These are phyloP conservation scores for Aspergillus glaucus DNA, from an alignment of 2,329 filamentous ascomycete genomes.

Conservation along the genomic window DNA sequence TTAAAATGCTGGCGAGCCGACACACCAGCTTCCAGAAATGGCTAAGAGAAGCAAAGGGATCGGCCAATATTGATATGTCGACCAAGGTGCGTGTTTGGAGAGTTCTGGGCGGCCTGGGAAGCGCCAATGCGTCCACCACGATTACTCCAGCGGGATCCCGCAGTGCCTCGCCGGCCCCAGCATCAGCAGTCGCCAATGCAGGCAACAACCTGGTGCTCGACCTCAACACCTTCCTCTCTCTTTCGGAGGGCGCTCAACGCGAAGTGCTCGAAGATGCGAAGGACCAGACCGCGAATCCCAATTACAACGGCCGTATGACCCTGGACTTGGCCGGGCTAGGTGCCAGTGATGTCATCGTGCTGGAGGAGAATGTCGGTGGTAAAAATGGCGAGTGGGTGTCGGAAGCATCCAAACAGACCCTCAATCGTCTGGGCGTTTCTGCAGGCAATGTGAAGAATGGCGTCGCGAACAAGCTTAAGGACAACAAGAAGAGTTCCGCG, in stretches of 20 bases:
- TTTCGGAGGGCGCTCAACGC: constrained; percentile 58
- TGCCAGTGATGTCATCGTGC: constrained; percentile 69
- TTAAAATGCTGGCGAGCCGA: constrained; percentile 64
- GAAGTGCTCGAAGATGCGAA: constrained; percentile 55
- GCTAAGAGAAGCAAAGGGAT: constrained; percentile 64
- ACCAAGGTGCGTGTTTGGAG: constrained; percentile 75
- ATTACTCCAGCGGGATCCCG: constrained; percentile 40
- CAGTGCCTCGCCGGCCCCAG: constrained; percentile 39
- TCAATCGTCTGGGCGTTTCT: constrained; percentile 47
- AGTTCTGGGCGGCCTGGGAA: constrained; percentile 43
- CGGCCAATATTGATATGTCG: constrained; percentile 59
- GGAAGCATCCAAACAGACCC: constrained; percentile 39
- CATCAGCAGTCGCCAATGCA: constrained; percentile 35
- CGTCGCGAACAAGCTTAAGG: constrained; percentile 27
- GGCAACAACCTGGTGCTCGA: constrained; percentile 54
- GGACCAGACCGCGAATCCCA: constrained; percentile 66
- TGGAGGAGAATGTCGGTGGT: constrained; percentile 68
- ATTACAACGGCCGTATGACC: constrained; percentile 68
- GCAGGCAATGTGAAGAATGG: constrained; percentile 28
- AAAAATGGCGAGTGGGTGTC: constrained; percentile 52
- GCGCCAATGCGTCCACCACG: constrained; percentile 39
- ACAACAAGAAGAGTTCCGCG: constrained; percentile 31
- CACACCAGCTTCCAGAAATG: constrained; percentile 68
- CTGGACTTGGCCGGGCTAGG: constrained; percentile 62
- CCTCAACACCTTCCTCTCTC: constrained; percentile 54